Evolutionary conservation across 495 filamentous ascomycete genomes (phyloP).

Genomic region (Xylaria venustula): DNA sequence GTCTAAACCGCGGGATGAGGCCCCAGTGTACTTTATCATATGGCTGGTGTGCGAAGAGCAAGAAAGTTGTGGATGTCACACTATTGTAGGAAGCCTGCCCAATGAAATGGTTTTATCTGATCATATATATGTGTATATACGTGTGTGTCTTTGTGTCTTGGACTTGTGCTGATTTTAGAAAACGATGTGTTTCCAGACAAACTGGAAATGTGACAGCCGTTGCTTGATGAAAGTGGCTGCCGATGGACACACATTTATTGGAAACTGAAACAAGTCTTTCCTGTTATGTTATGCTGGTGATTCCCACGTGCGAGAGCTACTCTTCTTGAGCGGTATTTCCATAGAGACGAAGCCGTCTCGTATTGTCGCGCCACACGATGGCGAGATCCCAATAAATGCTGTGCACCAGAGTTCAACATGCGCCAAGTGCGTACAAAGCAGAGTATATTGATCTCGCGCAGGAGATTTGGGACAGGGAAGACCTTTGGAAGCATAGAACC

Average conservation of each 20-base stretch:
- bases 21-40: too few species aligned
- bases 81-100: too few species aligned
- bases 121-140: too few species aligned
- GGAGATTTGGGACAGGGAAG: neutral
- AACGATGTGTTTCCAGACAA: too few species aligned
- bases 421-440: neutral
- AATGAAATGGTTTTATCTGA: too few species aligned
- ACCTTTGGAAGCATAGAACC: neutral
- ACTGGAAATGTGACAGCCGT: neutral
- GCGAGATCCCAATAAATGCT: neutral
- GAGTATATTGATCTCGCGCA: neutral
- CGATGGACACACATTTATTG: constrained; percentile 8
- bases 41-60: too few species aligned
- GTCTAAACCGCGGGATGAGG: too few species aligned
- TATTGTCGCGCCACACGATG: constrained; percentile 1
- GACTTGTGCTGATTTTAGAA: neutral
- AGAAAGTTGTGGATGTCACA: too few species aligned
- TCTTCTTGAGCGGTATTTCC: too few species aligned
- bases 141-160: too few species aligned
- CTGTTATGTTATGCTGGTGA: neutral
- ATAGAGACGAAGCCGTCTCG: neutral
- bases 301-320: neutral
- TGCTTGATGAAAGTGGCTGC: neutral
- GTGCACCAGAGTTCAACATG: neutral
- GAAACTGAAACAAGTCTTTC: constrained; percentile 10